Percentiles rank a stretch among this genome's conserved stretches.
These are phyloP conservation scores for Diaporthe citrichinensis DNA, from an alignment of 2,329 filamentous ascomycete genomes.

Conservation along the genomic window DNA sequence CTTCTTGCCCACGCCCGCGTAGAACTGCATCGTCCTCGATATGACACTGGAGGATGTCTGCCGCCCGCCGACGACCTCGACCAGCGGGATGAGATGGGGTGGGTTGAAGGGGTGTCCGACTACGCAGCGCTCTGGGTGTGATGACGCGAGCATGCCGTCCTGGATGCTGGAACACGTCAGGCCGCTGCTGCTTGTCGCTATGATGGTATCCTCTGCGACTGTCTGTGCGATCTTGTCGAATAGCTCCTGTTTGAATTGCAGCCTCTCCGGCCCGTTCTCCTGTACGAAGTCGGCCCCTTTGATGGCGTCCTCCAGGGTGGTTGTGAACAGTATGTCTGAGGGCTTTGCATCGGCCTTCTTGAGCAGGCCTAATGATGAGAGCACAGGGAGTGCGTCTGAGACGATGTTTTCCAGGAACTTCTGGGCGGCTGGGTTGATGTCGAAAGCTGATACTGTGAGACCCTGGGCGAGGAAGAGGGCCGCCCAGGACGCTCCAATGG, in stretches of 20 bases:
- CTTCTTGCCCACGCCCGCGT: conserved; percentile 55
- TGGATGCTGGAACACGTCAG: conserved; percentile 51
- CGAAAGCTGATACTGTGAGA: conserved; percentile 55
- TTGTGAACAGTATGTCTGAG: conserved; percentile 39
- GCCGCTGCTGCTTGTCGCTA: conserved; percentile 57
- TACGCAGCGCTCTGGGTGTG: conserved; percentile 52
- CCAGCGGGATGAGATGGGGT: conserved; percentile 61
- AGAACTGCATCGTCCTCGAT: conserved; percentile 53
- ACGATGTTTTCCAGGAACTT: conserved; percentile 38
- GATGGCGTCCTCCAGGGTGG: conserved; percentile 32
- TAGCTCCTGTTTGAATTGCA: conserved; percentile 55
- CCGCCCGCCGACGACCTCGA: conserved; percentile 59
- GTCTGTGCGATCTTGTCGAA: conserved; percentile 52
- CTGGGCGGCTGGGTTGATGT: conserved; percentile 54
- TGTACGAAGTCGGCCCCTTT: conserved; percentile 52
- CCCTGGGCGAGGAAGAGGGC: conserved; percentile 52
- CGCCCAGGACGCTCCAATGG: conserved; percentile 57
- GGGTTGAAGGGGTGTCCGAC: conserved; percentile 65
- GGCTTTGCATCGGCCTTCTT: conserved; percentile 39
- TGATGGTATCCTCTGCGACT: conserved; percentile 51
- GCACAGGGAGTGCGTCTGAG: conserved; percentile 34
- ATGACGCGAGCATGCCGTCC: conserved; percentile 42
- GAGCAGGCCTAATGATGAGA: conserved; percentile 37
- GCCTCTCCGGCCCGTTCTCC: conserved; percentile 57
- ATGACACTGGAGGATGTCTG: conserved; percentile 48